Evolutionary conservation across 2,329 filamentous ascomycete genomes (phyloP), one percentile per base, ranked within the genome.

Genomic region (Penicillium glabrum): DNA sequence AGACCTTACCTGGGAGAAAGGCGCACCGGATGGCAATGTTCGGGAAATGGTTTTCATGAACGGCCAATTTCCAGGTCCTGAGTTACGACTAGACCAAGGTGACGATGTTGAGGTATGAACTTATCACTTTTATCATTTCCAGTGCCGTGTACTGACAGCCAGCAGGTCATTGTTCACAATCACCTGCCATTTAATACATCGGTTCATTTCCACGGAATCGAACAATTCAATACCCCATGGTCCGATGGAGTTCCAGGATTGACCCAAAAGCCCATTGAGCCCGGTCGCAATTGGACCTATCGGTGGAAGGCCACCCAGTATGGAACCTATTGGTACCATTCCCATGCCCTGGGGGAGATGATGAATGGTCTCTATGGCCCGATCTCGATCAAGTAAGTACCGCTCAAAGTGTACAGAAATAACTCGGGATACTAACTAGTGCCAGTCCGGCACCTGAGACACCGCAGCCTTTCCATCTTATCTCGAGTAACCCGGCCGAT

Each of bases 231-330:
- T n/a, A 85, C 82, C 0, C 81, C 83, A 0, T 86, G 83, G 83
- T 79, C 83, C 0, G 85, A 87, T 56, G 85, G 85, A 21, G 80
- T 84, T 0, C 81, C 83, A 1, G 84, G 84, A 1, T 68, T 86
- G 2, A 79, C 80, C 0, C 84, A 87, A 63, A 75, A 74, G 5
- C 73, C 79, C 8, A 84, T 87, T 53, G 67, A 74, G 10, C 79
- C 83, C 0, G 80, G 80, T 1, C 68, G 68, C 4, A 76, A 68
- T 26, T 87, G 81, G 65, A 74, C 72, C 1, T 83, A 87, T 62
- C 73, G 74, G 19, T 87, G 82, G 58, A 58, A 53, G 11, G 60
- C 56, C n/a, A 61, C 58, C 11, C 58, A 62, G 43, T 61, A 62
- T 54, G 60, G 60, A 51, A 62, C 60, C 14, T 52, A 51, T 21